A percentile compares a stretch with the other conserved stretches of the same genome.
Evolutionary conservation across 164 flowering plant genomes (phyloP).

Genomic region (Echeveria elegans): DNA sequence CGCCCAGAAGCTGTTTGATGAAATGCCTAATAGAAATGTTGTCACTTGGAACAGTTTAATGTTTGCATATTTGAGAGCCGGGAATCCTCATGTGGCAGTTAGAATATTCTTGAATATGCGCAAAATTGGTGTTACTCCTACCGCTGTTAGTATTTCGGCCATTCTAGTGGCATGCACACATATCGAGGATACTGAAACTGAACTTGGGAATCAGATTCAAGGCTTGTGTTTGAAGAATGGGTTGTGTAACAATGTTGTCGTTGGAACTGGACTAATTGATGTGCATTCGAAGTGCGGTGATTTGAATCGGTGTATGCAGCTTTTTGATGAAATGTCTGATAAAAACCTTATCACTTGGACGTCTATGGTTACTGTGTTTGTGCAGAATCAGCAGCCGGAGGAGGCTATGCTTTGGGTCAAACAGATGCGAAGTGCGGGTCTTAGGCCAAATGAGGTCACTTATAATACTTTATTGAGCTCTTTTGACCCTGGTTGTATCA

Average conservation of each 20-base stretch:
- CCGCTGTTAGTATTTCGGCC: slow-evolving; percentile 22
- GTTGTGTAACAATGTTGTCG: slow-evolving; percentile 23
- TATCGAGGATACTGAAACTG: slow-evolving; percentile 15
- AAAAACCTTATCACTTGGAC: slow-evolving; percentile 42
- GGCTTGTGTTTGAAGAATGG: slow-evolving; percentile 25
- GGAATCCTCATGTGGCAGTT: slow-evolving; percentile 16
- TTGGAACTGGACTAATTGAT: slow-evolving; percentile 32
- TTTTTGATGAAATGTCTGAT: slow-evolving; percentile 28
- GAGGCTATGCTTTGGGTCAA: slow-evolving; percentile 27
- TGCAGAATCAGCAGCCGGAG: slow-evolving; percentile 26
- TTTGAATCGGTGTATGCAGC: slow-evolving; percentile 19
- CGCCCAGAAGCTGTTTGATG: slow-evolving; percentile 30
- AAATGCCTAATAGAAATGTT: slow-evolving; percentile 28
- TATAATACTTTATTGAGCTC: slow-evolving; percentile 42
- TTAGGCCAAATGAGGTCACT: slow-evolving; percentile 30
- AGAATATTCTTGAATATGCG: slow-evolving; percentile 26
- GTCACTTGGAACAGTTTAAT: slow-evolving; percentile 39
- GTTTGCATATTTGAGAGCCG: slow-evolving; percentile 21
- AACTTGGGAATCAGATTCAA: slow-evolving; percentile 33
- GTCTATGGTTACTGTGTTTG: slow-evolving; percentile 32
- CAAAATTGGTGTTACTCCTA: slow-evolving; percentile 15
- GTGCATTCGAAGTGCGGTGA: slow-evolving; percentile 26
- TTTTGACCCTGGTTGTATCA: slow-evolving; percentile 21
- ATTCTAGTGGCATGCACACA: slow-evolving; percentile 24
- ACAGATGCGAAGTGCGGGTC: slow-evolving; percentile 32